Percentiles rank a stretch among this genome's conserved stretches.
Conservation (phyloP, 1,139 yeast genomes). For the Taphrina deformans region DNA sequence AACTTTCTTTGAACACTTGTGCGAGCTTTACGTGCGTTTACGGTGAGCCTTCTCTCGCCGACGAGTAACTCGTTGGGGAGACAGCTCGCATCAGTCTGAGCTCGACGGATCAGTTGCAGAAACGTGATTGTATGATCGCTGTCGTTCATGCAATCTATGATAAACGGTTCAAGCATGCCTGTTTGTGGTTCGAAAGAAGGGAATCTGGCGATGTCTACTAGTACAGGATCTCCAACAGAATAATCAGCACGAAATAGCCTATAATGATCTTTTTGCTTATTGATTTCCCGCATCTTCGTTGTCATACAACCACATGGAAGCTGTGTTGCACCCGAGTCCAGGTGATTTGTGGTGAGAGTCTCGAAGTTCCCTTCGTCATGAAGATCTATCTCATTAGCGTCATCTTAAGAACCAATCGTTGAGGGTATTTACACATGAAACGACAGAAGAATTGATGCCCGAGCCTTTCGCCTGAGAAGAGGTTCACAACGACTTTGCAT, state of each 20-base stretch:
- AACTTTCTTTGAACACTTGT: neutral
- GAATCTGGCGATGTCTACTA: neutral
- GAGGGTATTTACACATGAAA: neutral
- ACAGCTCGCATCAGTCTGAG: neutral
- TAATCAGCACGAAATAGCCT: neutral
- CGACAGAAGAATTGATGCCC: neutral
- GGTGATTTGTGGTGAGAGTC: neutral
- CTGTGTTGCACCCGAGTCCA: neutral
- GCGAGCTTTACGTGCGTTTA: neutral
- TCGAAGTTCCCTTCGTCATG: slow-evolving; percentile 9
- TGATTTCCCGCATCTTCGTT: neutral
- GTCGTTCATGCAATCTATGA: neutral
- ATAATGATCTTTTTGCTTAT: neutral
- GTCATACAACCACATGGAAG: slow-evolving; percentile 3
- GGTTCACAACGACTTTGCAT: neutral
- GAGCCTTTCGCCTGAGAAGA: neutral
- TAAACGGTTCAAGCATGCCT: neutral
- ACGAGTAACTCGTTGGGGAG: neutral
- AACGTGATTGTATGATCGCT: neutral
- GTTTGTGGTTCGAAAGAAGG: neutral
- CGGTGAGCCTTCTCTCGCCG: neutral
- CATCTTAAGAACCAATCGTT: no score
- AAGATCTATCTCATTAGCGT: neutral
- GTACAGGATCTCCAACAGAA: neutral
- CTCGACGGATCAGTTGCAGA: neutral